Conservation (phyloP, 2,329 filamentous ascomycete species). For the Aspergillus costaricaensis region DNA sequence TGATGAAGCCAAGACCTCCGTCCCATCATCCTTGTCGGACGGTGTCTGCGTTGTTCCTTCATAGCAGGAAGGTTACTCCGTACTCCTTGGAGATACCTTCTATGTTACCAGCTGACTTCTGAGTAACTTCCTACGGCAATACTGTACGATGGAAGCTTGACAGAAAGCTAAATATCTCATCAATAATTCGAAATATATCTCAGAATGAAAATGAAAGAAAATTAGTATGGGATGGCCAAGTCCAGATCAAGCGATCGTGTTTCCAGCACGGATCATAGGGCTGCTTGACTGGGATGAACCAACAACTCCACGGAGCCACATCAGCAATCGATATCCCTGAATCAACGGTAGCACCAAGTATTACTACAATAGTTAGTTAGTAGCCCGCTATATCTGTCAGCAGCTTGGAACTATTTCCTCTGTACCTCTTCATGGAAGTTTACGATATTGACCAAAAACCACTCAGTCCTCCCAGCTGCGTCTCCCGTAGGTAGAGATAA, state of each 20-base stretch:
- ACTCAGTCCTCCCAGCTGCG: neutral
- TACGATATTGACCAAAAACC: neutral
- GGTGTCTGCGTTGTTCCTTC: neutral
- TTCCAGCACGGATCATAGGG: neutral
- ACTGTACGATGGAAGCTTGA: too few species aligned
- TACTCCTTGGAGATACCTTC: neutral
- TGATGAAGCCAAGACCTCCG: neutral
- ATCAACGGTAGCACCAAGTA: neutral
- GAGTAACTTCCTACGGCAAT: too few species aligned
- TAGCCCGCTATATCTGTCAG: neutral
- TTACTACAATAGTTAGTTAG: too few species aligned
- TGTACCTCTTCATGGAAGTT: too few species aligned
- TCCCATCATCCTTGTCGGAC: neutral
- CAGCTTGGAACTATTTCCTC: neutral
- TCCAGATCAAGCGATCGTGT: neutral
- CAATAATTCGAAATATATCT: too few species aligned
- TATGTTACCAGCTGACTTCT: neutral
- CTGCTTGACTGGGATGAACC: neutral
- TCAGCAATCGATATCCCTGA: neutral
- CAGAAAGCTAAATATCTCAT: neutral
- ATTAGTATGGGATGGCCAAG: neutral
- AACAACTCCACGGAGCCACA: neutral
- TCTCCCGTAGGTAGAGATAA: constrained; percentile 27
- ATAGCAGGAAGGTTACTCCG: neutral
- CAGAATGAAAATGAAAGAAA: neutral